These are phyloP conservation scores for Monilinia laxa DNA, from an alignment of 2,329 filamentous ascomycete genomes.

Conservation along the genomic window DNA sequence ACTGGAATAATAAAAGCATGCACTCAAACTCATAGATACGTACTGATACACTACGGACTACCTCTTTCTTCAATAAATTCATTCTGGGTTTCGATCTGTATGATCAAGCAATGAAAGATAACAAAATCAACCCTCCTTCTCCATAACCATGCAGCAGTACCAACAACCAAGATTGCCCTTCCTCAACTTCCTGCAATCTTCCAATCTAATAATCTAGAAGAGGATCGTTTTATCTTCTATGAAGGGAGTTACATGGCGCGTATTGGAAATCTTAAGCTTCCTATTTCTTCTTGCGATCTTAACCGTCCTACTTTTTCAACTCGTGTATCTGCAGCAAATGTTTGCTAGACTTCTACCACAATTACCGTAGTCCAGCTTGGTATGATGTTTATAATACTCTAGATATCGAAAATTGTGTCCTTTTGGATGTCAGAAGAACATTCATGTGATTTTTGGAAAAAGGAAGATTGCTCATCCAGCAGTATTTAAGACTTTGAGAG, in stretches of 20 bases:
- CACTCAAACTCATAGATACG: neutral
- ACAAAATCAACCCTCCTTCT: no score
- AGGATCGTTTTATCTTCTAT: no score
- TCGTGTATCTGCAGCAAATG: neutral
- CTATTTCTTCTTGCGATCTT: neutral
- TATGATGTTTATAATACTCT: neutral
- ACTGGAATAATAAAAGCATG: neutral
- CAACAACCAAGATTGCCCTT: no score
- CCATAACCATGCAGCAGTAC: no score
- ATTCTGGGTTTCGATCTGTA: neutral
- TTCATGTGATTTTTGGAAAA: neutral
- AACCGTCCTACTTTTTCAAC: neutral
- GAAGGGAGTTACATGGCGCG: neutral
- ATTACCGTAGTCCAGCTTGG: neutral
- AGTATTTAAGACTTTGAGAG: neutral
- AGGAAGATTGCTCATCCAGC: neutral
- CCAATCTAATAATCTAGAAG: no score
- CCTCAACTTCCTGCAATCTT: no score
- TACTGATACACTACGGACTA: neutral
- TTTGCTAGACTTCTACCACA: neutral
- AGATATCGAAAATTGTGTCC: neutral
- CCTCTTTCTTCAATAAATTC: neutral
- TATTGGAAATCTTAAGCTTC: neutral
- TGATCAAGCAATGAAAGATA: neutral
- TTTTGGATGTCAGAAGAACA: neutral